A percentile compares a stretch with the other conserved stretches of the same genome.
Evolutionary conservation across 805 yeast genomes (phyloP).

Genomic region (Naumovozyma dairenensis): DNA sequence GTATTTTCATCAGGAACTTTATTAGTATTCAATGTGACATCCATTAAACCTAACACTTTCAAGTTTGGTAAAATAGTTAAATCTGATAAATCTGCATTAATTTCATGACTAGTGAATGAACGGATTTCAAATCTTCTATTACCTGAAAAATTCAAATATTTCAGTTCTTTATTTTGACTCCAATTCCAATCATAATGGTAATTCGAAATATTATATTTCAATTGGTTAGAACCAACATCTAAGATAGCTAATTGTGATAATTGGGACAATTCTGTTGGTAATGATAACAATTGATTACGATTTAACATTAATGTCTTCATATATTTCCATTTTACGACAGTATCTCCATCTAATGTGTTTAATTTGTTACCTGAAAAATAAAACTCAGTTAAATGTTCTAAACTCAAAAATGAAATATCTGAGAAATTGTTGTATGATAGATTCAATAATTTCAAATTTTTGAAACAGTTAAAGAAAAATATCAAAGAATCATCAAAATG

Average conservation of each 20-base stretch:
- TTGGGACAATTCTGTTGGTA: constrained; percentile 82
- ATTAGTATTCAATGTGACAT: constrained; percentile 84
- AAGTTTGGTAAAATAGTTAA: constrained; percentile 66
- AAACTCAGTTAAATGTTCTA: constrained; percentile 49
- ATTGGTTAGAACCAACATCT: constrained; percentile 84
- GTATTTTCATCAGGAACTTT: constrained; percentile 81
- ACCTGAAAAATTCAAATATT: constrained; percentile 82
- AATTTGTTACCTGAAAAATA: constrained; percentile 78
- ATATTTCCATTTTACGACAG: constrained; percentile 49
- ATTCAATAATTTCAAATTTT: constrained; percentile 53
- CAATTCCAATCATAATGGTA: constrained; percentile 98
- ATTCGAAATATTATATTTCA: constrained; percentile 86
- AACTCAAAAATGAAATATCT: constrained; percentile 71
- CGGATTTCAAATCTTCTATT: constrained; percentile 86
- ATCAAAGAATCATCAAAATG: constrained; percentile 70
- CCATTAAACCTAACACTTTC: constrained; percentile 78
- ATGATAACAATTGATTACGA: constrained; percentile 72
- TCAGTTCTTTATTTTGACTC: constrained; percentile 71
- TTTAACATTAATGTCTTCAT: constrained; percentile 61
- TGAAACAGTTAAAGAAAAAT: constrained; percentile 51
- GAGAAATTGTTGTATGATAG: constrained; percentile 74
- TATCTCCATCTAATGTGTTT: constrained; percentile 76
- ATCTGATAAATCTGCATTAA: constrained; percentile 41
- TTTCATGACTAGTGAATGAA: constrained; percentile 39
- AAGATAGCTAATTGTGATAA: constrained; percentile 53